A percentile compares a stretch with the other conserved stretches of the same genome.
Conservation (phyloP, 1,284 basidiomycete genomes). For the Sporisorium graminicola region DNA sequence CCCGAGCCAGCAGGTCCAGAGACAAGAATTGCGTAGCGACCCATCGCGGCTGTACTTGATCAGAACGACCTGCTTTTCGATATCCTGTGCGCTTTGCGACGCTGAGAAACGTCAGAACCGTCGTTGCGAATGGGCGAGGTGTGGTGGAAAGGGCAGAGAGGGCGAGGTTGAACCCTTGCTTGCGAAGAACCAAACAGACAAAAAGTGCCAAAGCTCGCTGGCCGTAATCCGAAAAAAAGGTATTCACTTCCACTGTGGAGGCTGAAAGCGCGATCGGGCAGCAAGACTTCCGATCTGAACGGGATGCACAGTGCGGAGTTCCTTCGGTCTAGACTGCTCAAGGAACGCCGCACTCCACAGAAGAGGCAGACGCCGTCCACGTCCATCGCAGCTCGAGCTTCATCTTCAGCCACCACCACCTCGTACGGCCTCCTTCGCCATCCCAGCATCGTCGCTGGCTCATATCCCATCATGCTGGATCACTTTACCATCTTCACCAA, state of each 20-base stretch:
- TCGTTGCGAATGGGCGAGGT: not conserved
- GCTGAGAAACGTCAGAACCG: too few species aligned
- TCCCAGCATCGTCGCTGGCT: not conserved
- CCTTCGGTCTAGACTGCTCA: constrained; percentile 20
- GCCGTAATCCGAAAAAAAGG: constrained; percentile 9
- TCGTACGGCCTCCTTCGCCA: constrained; percentile 6
- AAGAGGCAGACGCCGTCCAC: constrained; percentile 5
- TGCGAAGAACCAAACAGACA: constrained; percentile 1
- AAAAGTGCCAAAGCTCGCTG: not conserved
- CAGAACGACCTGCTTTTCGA: too few species aligned
- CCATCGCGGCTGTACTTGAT: constrained; percentile 32
- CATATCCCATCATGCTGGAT: constrained; percentile 49
- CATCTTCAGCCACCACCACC: constrained; percentile 7
- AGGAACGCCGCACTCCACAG: constrained; percentile 15
- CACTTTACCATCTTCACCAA: constrained; percentile 63
- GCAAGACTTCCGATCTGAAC: not conserved
- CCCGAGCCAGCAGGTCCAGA: constrained; percentile 94
- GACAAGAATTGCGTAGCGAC: constrained; percentile 61
- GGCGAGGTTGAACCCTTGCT: constrained; percentile 1
- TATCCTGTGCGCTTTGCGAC: too few species aligned
- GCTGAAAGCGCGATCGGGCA: not conserved
- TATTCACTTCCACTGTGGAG: not conserved
- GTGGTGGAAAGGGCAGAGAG: too few species aligned
- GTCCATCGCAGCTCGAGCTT: constrained; percentile 2
- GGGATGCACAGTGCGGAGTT: constrained; percentile 16